A percentile compares a stretch with the other conserved stretches of the same genome.
Conservation (phyloP, 495 filamentous ascomycete species). For the Aspergillus baeticus region DNA sequence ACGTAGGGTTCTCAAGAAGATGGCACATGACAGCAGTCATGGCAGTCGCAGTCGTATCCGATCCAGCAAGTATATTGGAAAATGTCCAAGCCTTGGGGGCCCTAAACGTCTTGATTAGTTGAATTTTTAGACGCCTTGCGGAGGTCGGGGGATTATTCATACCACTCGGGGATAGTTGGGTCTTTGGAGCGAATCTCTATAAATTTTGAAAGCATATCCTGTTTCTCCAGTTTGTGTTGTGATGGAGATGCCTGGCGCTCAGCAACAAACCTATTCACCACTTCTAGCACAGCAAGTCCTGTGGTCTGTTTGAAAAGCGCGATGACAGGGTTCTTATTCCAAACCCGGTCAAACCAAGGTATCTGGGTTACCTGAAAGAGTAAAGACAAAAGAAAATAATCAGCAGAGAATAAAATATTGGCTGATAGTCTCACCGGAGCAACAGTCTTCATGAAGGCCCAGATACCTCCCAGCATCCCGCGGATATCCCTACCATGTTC, state of each 20-base stretch:
- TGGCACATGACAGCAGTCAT: constrained; percentile 54
- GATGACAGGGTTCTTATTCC: constrained; percentile 48
- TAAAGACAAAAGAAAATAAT: too few species aligned
- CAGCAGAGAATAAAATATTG: not conserved
- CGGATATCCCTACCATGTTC: constrained; percentile 38
- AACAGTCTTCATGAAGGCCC: constrained; percentile 19
- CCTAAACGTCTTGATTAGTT: too few species aligned
- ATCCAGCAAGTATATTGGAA: constrained; percentile 50
- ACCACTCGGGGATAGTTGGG: not conserved
- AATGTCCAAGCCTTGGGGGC: constrained; percentile 16
- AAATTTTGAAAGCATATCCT: not conserved
- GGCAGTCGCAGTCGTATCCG: constrained; percentile 50
- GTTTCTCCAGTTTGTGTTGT: too few species aligned
- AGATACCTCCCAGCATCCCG: constrained; percentile 26
- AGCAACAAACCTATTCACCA: not conserved
- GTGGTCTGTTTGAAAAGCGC: not conserved
- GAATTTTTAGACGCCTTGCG: too few species aligned
- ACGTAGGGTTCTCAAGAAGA: too few species aligned
- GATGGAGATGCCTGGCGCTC: too few species aligned
- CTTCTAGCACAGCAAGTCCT: not conserved
- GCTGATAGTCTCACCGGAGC: constrained; percentile 18
- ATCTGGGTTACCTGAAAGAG: constrained; percentile 43
- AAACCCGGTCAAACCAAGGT: constrained; percentile 44
- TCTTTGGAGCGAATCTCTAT: not conserved
- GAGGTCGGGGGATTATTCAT: too few species aligned